Conservation (phyloP, 495 filamentous ascomycete genomes). For the Talaromyces thailandensis region DNA sequence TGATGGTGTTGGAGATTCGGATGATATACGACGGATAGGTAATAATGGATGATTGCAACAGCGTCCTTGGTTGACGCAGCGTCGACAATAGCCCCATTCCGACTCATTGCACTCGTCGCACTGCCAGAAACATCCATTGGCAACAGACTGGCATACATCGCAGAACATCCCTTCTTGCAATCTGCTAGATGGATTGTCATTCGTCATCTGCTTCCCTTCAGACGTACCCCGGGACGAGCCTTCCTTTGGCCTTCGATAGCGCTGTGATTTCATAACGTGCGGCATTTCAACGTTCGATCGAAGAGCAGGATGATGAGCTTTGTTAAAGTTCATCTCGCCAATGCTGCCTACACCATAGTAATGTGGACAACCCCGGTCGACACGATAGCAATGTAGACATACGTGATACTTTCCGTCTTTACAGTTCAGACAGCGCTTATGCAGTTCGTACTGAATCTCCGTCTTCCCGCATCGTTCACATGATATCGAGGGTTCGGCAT, state of each 20-base stretch:
- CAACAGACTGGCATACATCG: slow-evolving; percentile 56
- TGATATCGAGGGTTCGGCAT: slow-evolving; percentile 59
- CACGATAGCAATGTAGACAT: slow-evolving; percentile 69
- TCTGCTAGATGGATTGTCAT: slow-evolving; percentile 53
- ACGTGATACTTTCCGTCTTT: slow-evolving; percentile 62
- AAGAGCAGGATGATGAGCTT: slow-evolving; percentile 32
- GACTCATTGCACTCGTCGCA: slow-evolving; percentile 79
- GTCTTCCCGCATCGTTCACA: slow-evolving; percentile 58
- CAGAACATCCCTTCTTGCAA: slow-evolving; percentile 82
- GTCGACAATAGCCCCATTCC: slow-evolving; percentile 84
- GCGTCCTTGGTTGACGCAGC: slow-evolving; percentile 66
- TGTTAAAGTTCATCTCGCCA: slow-evolving; percentile 50
- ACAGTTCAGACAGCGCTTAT: slow-evolving; percentile 68
- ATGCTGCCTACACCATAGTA: slow-evolving; percentile 70
- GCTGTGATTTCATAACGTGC: slow-evolving; percentile 58
- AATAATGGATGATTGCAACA: slow-evolving; percentile 72
- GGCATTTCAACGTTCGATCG: slow-evolving; percentile 38
- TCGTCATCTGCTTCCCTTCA: slow-evolving; percentile 37
- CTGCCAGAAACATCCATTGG: slow-evolving; percentile 76
- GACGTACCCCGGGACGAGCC: slow-evolving; percentile 15
- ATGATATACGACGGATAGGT: slow-evolving; percentile 44
- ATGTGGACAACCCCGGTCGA: slow-evolving; percentile 61
- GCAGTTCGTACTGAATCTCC: slow-evolving; percentile 71
- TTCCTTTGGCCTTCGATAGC: slow-evolving; percentile 50
- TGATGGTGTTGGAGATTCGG: slow-evolving; percentile 14